Conservation (phyloP, 2,329 filamentous ascomycete species). For the Scedosporium apiospermum region DNA sequence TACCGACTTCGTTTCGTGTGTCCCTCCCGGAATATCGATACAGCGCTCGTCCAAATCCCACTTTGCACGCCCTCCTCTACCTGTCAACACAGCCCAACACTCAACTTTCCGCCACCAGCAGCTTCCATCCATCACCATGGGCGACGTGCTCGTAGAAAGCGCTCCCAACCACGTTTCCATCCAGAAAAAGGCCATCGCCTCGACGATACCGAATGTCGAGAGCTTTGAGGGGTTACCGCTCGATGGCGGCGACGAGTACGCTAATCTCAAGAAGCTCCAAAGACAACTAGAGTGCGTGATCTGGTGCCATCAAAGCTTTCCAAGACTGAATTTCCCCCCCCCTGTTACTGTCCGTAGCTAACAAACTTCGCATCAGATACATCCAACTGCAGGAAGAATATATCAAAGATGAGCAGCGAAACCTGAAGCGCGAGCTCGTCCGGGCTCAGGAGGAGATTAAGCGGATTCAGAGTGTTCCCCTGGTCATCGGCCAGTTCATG, state of each 20-base stretch:
- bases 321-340: neutral
- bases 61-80: neutral
- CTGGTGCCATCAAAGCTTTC: neutral
- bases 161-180: slow-evolving; percentile 63
- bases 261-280: slow-evolving; percentile 91
- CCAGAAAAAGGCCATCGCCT: slow-evolving; percentile 71
- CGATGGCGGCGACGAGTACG: slow-evolving; percentile 87
- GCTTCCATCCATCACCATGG: slow-evolving; percentile 48
- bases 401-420: slow-evolving; percentile 99
- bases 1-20: neutral
- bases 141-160: slow-evolving; percentile 77
- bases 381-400: slow-evolving; percentile 99
- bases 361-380: slow-evolving; percentile 37
- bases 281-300: slow-evolving; percentile 76
- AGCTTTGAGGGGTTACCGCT: slow-evolving; percentile 74
- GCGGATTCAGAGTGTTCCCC: slow-evolving; percentile 93
- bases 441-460: slow-evolving; percentile 99
- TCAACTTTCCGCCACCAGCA: neutral
- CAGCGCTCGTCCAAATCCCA: neutral
- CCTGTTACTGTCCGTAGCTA: neutral
- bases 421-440: slow-evolving; percentile 92
- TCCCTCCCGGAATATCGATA: too few species aligned
- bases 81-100: neutral
- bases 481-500: slow-evolving; percentile 99
- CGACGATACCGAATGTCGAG: slow-evolving; percentile 82